Evolutionary conservation across 2,329 filamentous ascomycete species (phyloP), one percentile per base, ranked within the genome.

Genomic region (Aspergillus quadricinctus): DNA sequence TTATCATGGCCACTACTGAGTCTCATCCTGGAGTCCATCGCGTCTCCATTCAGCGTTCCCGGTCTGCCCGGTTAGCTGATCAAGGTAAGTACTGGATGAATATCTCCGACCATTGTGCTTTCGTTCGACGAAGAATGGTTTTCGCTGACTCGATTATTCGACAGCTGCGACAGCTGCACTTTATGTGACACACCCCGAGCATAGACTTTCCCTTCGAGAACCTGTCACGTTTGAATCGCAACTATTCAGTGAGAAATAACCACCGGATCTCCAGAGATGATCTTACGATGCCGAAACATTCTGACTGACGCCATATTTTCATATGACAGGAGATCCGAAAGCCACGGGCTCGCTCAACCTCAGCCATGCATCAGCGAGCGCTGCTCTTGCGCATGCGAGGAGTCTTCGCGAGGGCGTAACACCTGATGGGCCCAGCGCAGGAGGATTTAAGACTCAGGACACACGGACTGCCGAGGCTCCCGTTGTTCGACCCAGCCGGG

Each of bases 331-430:
- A 72, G 69, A 62, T 48, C 50, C 62, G 55, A 64, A 60, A 53
- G 61, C 57, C n/a, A 63, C 64, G 3, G 62, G 82, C 66, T 89
- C 87, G 3, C 88, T 89, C 40, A 74, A 72, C 27, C 70, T 78
- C 50, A 76, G 76, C 55, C 74, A 78, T 49, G 76, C 79, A 52
- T 90, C 89, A 55, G 90, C 89, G 58, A 83, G 87, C 61, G 85
- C 88, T 54, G 91, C 90, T 52, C 77, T 93, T 48, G 90, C 90
- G 51, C 89, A 90, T 79, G 80, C 84, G 50, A 89, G 66, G 49
- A 84, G 84, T 64, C 89, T 86, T 87, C 21, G 11, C 21, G 23
- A 25, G 83, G 67, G 85, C 87, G 19, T 80, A 84, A 60, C 27
- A 19, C 35, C n/a, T 80, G 80, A 48, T 81, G 79, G n/a, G 78